A percentile compares a stretch with the other conserved stretches of the same genome.
phyloP scores from a whole-genome alignment of 2,329 filamentous ascomycete genomes.

The Aspergillus hortae region DNA sequence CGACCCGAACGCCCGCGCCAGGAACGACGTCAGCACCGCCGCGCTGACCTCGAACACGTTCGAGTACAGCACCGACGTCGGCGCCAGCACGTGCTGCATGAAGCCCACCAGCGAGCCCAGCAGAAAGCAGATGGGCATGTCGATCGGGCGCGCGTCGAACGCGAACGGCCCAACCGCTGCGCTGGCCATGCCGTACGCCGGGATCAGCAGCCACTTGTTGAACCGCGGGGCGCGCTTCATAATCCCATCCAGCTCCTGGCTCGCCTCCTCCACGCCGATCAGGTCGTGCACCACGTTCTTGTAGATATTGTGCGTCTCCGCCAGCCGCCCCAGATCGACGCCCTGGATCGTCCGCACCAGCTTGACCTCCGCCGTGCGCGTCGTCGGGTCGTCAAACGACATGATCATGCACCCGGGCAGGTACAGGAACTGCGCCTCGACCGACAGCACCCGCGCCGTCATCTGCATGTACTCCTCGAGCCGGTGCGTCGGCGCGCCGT shows the following conservation, averaged over 20 bases:
- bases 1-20: slow-evolving; percentile 64
- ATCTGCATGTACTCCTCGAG: slow-evolving; percentile 86
- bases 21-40: slow-evolving; percentile 62
- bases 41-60: slow-evolving; percentile 64
- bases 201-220: slow-evolving; percentile 51
- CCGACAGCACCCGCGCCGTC: slow-evolving; percentile 79
- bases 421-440: slow-evolving; percentile 84
- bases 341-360: slow-evolving; percentile 37
- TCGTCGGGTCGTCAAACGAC: slow-evolving; percentile 63
- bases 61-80: slow-evolving; percentile 64
- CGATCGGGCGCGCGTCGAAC: slow-evolving; percentile 70
- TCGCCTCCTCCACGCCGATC: slow-evolving; percentile 41
- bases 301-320: slow-evolving; percentile 42
- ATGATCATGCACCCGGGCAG: slow-evolving; percentile 50
- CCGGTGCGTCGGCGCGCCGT: slow-evolving; percentile 84
- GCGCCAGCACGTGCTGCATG: slow-evolving; percentile 69
- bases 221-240: slow-evolving; percentile 55
- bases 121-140: slow-evolving; percentile 71
- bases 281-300: slow-evolving; percentile 44
- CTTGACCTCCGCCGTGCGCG: slow-evolving; percentile 43
- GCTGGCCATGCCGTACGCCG: slow-evolving; percentile 71
- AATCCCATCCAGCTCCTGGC: slow-evolving; percentile 46
- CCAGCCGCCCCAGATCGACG: slow-evolving; percentile 40
- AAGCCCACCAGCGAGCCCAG: slow-evolving; percentile 70
- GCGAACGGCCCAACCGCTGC: slow-evolving; percentile 73